Evolutionary conservation across 495 filamentous ascomycete genomes (phyloP), one percentile per base, ranked within the genome.

Genomic region (Tuber brumale): DNA sequence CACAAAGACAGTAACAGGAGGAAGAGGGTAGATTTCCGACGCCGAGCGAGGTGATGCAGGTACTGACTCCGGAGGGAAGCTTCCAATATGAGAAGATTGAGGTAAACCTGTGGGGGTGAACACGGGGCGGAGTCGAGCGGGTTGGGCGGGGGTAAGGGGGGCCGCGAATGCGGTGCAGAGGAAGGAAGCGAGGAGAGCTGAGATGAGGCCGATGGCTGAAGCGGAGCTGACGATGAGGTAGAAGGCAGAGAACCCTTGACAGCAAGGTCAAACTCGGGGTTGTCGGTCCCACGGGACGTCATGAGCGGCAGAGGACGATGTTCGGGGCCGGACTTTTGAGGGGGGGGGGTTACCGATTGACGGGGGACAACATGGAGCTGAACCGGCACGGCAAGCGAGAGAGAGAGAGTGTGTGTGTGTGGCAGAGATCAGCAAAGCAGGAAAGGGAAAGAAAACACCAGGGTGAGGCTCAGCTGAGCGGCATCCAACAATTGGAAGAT

Each of bases 11-110:
- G 90, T 21, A 97, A 85, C 57, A 91, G 86, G 35, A 98, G 87
- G 84, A 97, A 97, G 85, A 97, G 97, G n/a, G 93, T 95, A 83
- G 98, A 94, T 81, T 97, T 94, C 8, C 95, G 90, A 48, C 95
- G 89, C 69, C 96, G 92, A 70, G 94, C 91, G 37, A 94, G 93
- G 70, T 97, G 88, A 74, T 92, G 90, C 72, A 99, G 89, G 84
- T 97, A 98, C 82, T 99, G 95, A 31, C 92, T 90, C 69, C 95
- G 94, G 39, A 99, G 87, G 21, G 93, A 97, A 71, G 94, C 93
- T 84, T 99, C 95, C 83, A 99, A 91, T 80, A 99, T 95, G 72
- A 99, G 87, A 51, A 99, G 92, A 84, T 99, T 99, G 80, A 98
- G 89, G 86, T 98, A 99, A 81, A 98, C 97, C 85, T 97, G 96